Percentiles rank a stretch among this genome's conserved stretches.
Evolutionary conservation across 2,329 filamentous ascomycete species (phyloP).

Genomic region (Aspergillus terreus): DNA sequence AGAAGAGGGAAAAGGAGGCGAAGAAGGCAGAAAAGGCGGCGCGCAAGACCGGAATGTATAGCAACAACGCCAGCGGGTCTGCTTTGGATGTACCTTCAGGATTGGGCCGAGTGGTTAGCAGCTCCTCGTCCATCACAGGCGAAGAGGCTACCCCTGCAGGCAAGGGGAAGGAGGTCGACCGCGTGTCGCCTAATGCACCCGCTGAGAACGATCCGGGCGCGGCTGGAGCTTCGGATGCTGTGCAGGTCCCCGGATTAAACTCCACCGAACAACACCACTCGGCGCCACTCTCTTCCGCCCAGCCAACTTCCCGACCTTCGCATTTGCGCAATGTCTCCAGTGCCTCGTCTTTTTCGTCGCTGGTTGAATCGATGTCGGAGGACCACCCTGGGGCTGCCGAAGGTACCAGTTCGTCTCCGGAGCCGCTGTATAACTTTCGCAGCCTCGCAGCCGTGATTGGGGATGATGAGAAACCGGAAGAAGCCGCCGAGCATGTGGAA

Average conservation of each 20-base stretch:
- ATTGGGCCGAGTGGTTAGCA: constrained; percentile 34
- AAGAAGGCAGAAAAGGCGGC: constrained; percentile 68
- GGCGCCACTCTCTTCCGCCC: constrained; percentile 29
- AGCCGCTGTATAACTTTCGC: constrained; percentile 88
- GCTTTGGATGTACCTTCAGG: constrained; percentile 49
- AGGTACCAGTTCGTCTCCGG: constrained; percentile 51
- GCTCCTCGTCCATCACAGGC: constrained; percentile 33
- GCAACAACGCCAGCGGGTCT: constrained; percentile 58
- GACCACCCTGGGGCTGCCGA: constrained; percentile 45
- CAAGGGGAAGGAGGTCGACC: constrained; percentile 71
- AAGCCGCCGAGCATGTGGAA: constrained; percentile 36
- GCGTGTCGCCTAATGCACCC: constrained; percentile 31
- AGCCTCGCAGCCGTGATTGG: constrained; percentile 83
- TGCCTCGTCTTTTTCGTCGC: constrained; percentile 78
- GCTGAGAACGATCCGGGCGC: constrained; percentile 24
- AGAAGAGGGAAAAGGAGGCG: constrained; percentile 79
- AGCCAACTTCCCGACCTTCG: constrained; percentile 59
- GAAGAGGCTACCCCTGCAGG: constrained; percentile 38
- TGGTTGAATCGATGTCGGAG: constrained; percentile 57
- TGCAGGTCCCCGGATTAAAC: constrained; percentile 10
- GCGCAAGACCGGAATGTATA: constrained; percentile 58
- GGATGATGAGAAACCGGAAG: constrained; percentile 52
- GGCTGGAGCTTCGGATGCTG: constrained; percentile 21
- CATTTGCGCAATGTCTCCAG: constrained; percentile 81
- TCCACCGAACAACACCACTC: constrained; percentile 16